phyloP scores from a whole-genome alignment of 768 basidiomycete species.

The Hypholoma fasciculare region DNA sequence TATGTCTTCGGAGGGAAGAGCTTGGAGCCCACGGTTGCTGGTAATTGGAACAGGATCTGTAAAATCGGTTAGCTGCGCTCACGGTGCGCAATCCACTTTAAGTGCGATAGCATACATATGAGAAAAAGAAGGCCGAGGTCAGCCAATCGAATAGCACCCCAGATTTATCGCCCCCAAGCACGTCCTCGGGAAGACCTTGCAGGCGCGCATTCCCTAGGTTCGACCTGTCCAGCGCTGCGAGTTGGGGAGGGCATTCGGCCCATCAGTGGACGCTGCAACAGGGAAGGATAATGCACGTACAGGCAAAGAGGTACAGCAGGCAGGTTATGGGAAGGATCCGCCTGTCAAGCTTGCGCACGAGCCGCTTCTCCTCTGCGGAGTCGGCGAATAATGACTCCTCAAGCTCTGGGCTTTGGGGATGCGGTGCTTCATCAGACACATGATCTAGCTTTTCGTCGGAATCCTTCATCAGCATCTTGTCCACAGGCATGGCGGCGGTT shows the following conservation, averaged over 20 bases:
- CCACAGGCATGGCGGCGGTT: background rate
- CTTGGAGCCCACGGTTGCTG: slow-evolving; percentile 65
- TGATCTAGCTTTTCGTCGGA: slow-evolving; percentile 5
- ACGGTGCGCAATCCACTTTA: background rate
- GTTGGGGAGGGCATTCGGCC: background rate
- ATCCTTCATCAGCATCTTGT: slow-evolving; percentile 1
- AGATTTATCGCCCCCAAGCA: slow-evolving; percentile 65
- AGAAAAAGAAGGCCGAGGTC: slow-evolving; percentile 76
- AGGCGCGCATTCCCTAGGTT: slow-evolving; percentile 81
- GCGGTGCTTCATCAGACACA: background rate
- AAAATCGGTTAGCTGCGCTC: background rate
- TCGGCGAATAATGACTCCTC: background rate
- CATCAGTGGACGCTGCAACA: background rate
- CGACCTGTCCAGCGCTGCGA: slow-evolving; percentile 66
- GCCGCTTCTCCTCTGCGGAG: slow-evolving; percentile 42
- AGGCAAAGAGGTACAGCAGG: slow-evolving; percentile 75
- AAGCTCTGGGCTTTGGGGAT: background rate
- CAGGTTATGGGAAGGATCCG: slow-evolving; percentile 74
- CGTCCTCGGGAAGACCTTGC: slow-evolving; percentile 66
- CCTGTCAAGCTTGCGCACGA: slow-evolving; percentile 65
- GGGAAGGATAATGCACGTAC: slow-evolving; percentile 38
- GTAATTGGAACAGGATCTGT: slow-evolving; percentile 70
- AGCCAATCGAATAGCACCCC: slow-evolving; percentile 78
- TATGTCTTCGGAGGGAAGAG: slow-evolving; percentile 67
- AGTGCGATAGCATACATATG: slow-evolving; percentile 52